phyloP scores from a whole-genome alignment of 2,329 filamentous ascomycete genomes.

The Ilyonectria sp. region DNA sequence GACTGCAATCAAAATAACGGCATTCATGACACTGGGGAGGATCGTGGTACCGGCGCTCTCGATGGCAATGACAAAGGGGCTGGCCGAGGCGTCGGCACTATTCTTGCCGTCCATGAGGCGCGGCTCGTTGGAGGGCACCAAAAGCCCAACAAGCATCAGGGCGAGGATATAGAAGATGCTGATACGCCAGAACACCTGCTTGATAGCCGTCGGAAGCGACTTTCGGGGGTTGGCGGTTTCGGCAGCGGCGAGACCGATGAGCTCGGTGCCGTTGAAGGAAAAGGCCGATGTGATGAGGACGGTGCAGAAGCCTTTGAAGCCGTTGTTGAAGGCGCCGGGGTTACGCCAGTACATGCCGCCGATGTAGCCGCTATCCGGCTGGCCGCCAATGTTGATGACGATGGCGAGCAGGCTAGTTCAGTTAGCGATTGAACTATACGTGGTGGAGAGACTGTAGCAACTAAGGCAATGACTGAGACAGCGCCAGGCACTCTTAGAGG shows the following conservation, averaged over 20 bases:
- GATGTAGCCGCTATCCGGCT: slow-evolving; percentile 81
- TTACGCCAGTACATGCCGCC: slow-evolving; percentile 83
- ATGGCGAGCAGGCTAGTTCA: slow-evolving; percentile 81
- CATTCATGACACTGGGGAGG: slow-evolving; percentile 92
- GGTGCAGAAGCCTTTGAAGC: slow-evolving; percentile 85
- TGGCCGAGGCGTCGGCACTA: slow-evolving; percentile 78
- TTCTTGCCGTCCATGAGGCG: slow-evolving; percentile 71
- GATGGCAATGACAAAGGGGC: slow-evolving; percentile 95
- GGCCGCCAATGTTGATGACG: slow-evolving; percentile 87
- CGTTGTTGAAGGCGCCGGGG: slow-evolving; percentile 87
- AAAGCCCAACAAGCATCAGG: slow-evolving; percentile 83
- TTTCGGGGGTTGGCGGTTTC: slow-evolving; percentile 85
- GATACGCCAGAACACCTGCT: slow-evolving; percentile 97
- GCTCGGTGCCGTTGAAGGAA: slow-evolving; percentile 82
- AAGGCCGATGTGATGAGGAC: slow-evolving; percentile 85
- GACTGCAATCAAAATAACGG: slow-evolving; percentile 92
- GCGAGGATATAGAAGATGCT: slow-evolving; percentile 92
- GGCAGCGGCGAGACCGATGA: slow-evolving; percentile 83
- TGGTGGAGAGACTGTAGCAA: background rate
- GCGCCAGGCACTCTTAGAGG: background rate
- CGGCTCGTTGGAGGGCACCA: slow-evolving; percentile 81
- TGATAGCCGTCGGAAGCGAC: slow-evolving; percentile 87
- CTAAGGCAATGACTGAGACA: background rate
- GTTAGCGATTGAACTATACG: slow-evolving; percentile 30
- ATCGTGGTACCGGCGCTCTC: slow-evolving; percentile 84